phyloP scores from a whole-genome alignment of 225 moss, liverwort and hornwort genomes.

The Bryoerythrophyllum caledonicum region DNA sequence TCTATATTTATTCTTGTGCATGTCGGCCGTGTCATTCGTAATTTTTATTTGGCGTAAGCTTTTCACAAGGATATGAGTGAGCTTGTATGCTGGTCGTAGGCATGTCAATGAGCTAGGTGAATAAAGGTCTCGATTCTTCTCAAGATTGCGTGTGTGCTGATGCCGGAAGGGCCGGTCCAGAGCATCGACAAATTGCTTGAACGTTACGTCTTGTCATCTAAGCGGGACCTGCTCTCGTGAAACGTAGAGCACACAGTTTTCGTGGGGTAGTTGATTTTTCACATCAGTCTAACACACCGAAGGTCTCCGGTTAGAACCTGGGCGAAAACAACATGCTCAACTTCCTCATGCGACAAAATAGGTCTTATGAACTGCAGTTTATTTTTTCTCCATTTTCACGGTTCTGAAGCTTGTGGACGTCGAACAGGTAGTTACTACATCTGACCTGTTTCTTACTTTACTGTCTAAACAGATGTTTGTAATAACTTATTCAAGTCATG shows the following conservation, averaged over 20 bases:
- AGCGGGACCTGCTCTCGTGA: no score
- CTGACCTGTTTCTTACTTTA: not conserved
- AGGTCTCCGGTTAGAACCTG: constrained; percentile 45
- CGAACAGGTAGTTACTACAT: not conserved
- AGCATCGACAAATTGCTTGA: no score
- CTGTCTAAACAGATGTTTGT: not conserved
- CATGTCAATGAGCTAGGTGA: not conserved
- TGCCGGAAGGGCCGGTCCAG: no score
- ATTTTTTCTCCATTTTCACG: constrained; percentile 29
- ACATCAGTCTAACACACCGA: constrained; percentile 47
- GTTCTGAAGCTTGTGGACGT: constrained; percentile 35
- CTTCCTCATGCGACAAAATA: no score
- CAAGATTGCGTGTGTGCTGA: not conserved
- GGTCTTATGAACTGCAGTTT: no score
- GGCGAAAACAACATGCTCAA: constrained; percentile 27
- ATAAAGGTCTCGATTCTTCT: not conserved
- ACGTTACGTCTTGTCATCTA: no score
- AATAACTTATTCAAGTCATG: not conserved
- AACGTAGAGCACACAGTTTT: no score
- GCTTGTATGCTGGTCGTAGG: not conserved
- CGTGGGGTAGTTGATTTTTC: constrained; percentile 39
- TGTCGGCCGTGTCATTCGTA: not conserved
- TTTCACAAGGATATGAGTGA: not conserved
- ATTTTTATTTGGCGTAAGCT: not conserved
- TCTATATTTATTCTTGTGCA: no score